phyloP scores from a whole-genome alignment of 1,284 basidiomycete species.

The Malassezia pachydermatis region DNA sequence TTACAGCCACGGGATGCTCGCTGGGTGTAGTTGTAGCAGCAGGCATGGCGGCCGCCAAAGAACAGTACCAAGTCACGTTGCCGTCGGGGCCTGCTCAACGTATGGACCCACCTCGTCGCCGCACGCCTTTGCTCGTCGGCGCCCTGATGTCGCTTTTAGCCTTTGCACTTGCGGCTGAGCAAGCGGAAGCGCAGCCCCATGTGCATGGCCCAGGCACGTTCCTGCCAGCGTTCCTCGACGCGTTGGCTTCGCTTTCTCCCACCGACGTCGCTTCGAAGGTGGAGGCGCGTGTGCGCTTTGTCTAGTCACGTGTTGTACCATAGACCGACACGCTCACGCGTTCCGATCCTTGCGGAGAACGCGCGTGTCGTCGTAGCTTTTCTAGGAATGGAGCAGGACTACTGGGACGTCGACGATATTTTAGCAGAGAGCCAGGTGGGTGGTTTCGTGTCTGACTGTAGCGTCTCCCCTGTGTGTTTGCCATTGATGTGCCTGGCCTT shows the following conservation, averaged over 20 bases:
- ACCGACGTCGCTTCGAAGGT: neutral
- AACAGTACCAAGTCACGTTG: conserved; percentile 18
- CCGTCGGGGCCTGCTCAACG: conserved; percentile 1
- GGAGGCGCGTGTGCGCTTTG: neutral
- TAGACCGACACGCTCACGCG: neutral
- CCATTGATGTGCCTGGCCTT: conserved; percentile 39
- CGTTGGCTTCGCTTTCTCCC: conserved; percentile 50
- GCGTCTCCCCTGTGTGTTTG: conserved; percentile 38
- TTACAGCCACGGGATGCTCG: conserved; percentile 85
- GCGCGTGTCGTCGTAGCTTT: conserved; percentile 1
- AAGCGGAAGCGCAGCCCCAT: conserved; percentile 60
- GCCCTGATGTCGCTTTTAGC: conserved; percentile 57
- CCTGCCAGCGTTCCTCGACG: conserved; percentile 73
- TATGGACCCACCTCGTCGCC: conserved; percentile 8
- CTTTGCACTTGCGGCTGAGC: conserved; percentile 71
- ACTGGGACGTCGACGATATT: conserved; percentile 42
- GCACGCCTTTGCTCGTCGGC: conserved; percentile 27
- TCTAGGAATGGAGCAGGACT: conserved; percentile 35
- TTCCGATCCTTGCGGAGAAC: neutral
- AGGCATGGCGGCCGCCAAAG: conserved; percentile 60
- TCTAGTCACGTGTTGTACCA: neutral
- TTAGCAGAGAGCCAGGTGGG: conserved; percentile 27
- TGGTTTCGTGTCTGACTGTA: conserved; percentile 9
- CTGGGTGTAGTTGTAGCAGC: conserved; percentile 66
- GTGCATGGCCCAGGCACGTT: conserved; percentile 80